phyloP scores from a whole-genome alignment of 2,329 filamentous ascomycete genomes.

The Zymoseptoria pseudotritici region DNA sequence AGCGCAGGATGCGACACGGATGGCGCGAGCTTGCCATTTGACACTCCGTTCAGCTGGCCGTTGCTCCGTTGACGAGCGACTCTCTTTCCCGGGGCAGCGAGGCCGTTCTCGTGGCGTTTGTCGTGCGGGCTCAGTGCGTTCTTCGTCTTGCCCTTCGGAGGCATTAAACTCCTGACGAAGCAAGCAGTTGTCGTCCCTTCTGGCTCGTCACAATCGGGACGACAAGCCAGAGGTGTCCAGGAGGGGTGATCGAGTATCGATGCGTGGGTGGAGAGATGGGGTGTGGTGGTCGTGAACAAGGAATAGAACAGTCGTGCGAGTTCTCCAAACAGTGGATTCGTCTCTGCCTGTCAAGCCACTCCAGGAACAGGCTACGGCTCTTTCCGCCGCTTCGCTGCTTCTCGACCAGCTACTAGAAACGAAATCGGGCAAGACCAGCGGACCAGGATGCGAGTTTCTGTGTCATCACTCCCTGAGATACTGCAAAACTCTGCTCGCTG shows the following conservation, averaged over 20 bases:
- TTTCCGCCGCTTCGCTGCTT: background rate
- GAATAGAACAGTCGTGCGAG: background rate
- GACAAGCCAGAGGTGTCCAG: conserved; percentile 25
- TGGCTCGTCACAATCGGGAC: conserved; percentile 22
- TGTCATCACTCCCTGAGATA: background rate
- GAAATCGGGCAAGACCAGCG: background rate
- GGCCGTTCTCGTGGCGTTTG: conserved; percentile 75
- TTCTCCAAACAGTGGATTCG: background rate
- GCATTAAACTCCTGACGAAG: conserved; percentile 34
- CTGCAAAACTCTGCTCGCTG: background rate
- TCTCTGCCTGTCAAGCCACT: background rate
- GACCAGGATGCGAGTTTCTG: background rate
- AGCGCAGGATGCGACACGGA: conserved; percentile 34
- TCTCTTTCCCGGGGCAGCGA: conserved; percentile 70
- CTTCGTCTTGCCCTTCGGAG: conserved; percentile 39
- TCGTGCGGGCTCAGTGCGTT: conserved; percentile 41
- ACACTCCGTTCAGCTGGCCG: conserved; percentile 37
- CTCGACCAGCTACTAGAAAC: background rate
- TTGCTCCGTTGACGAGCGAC: conserved; percentile 44
- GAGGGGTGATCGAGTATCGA: conserved; percentile 7
- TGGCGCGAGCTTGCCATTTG: conserved; percentile 32
- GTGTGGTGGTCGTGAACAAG: background rate
- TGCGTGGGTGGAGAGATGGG: background rate
- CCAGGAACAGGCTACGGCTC: background rate
- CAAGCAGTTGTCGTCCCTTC: conserved; percentile 15